Conservation (phyloP, 257 asterid species). For the Forsythia viridissima region DNA sequence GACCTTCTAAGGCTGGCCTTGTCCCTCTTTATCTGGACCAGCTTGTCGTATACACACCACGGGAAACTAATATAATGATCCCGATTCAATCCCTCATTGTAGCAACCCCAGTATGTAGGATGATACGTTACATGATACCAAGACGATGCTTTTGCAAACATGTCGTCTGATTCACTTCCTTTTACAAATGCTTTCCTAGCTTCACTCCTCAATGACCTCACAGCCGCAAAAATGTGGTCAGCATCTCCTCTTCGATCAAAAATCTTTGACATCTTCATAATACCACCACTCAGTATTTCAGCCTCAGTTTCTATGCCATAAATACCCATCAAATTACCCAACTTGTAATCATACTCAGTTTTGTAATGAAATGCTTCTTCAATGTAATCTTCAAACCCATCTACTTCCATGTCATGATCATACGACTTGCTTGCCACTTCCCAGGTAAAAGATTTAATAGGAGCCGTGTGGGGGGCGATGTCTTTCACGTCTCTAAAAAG, state of each 20-base stretch:
- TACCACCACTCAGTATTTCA: constrained; percentile 72
- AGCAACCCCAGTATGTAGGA: constrained; percentile 57
- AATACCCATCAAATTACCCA: constrained; percentile 85
- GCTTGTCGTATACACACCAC: constrained; percentile 79
- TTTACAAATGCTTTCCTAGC: constrained; percentile 66
- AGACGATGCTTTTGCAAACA: constrained; percentile 74
- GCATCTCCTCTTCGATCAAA: constrained; percentile 76
- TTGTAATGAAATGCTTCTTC: constrained; percentile 66
- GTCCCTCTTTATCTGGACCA: constrained; percentile 61
- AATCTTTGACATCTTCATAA: constrained; percentile 61
- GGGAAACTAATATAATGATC: constrained; percentile 78
- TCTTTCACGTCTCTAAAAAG: constrained; percentile 70
- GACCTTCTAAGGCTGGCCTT: constrained; percentile 15
- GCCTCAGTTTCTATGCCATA: constrained; percentile 84
- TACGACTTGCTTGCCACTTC: constrained; percentile 63
- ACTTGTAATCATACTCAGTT: constrained; percentile 63
- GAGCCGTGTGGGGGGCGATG: constrained; percentile 42
- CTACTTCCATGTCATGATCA: constrained; percentile 62
- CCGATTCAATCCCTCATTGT: constrained; percentile 57
- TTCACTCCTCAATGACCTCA: constrained; percentile 70
- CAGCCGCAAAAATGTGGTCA: constrained; percentile 67
- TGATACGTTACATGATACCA: constrained; percentile 93
- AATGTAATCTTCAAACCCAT: constrained; percentile 58
- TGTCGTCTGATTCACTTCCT: constrained; percentile 47
- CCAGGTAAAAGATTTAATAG: constrained; percentile 42